Evolutionary conservation across 345 rosid species (phyloP).

Genomic region (Eucalyptus fibrosa): DNA sequence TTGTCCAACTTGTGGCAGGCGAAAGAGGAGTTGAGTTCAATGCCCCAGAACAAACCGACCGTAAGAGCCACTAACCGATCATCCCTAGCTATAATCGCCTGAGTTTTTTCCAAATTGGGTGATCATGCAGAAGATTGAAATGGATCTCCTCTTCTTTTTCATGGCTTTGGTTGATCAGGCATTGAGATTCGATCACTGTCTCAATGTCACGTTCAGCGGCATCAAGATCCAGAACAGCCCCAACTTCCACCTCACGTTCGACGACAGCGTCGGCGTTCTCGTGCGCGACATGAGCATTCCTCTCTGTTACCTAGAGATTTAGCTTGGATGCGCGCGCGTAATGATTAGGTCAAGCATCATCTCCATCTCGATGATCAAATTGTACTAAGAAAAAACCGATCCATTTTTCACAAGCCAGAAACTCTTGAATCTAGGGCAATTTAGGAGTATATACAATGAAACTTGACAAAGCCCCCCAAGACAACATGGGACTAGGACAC

Average conservation of each 20-base stretch:
- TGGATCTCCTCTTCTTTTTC: background rate
- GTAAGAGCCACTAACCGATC: background rate
- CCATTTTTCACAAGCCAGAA: background rate
- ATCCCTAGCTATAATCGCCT: background rate
- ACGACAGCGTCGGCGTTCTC: background rate
- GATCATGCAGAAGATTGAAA: background rate
- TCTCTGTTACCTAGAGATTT: background rate
- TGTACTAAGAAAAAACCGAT: background rate
- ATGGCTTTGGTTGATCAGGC: slow-evolving; percentile 3
- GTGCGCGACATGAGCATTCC: slow-evolving; percentile 2
- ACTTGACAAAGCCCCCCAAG: too few species aligned
- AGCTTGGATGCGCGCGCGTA: background rate
- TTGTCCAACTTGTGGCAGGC: background rate
- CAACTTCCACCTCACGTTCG: slow-evolving; percentile 18
- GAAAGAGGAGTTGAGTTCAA: background rate
- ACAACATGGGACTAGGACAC: too few species aligned
- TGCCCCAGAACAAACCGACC: background rate
- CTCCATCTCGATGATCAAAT: background rate
- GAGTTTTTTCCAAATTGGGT: background rate
- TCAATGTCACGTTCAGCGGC: background rate
- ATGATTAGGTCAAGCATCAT: background rate
- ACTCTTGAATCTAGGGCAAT: background rate
- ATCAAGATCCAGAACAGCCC: slow-evolving; percentile 16
- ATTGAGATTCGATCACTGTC: slow-evolving; percentile 8
- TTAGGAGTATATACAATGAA: background rate